These are phyloP conservation scores for Penicillium psychrosexuale DNA, from an alignment of 2,329 filamentous ascomycete genomes.

Conservation along the genomic window DNA sequence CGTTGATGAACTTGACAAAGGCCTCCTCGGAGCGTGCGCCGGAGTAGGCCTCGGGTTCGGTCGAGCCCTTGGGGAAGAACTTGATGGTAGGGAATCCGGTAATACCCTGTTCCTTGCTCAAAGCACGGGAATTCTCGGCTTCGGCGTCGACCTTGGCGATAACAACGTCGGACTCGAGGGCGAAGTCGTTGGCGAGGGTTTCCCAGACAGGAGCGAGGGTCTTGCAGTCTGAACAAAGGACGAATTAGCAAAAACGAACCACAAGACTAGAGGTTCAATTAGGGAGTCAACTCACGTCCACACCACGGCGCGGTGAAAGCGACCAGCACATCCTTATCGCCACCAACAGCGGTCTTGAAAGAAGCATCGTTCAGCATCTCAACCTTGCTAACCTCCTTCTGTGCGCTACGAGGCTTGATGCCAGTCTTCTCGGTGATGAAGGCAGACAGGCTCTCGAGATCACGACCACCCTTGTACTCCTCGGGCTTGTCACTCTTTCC, in stretches of 20 bases:
- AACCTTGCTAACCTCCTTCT: slow-evolving; percentile 67
- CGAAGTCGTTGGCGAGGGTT: slow-evolving; percentile 76
- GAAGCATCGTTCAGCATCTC: slow-evolving; percentile 74
- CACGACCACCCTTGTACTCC: slow-evolving; percentile 83
- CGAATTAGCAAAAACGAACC: slow-evolving; percentile 6
- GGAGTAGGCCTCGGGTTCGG: slow-evolving; percentile 66
- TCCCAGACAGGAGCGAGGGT: slow-evolving; percentile 87
- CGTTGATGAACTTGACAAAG: slow-evolving; percentile 79
- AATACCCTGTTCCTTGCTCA: slow-evolving; percentile 72
- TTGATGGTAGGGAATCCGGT: slow-evolving; percentile 94
- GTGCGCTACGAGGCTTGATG: slow-evolving; percentile 66
- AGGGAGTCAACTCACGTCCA: slow-evolving; percentile 68
- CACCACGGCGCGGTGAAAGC: slow-evolving; percentile 99
- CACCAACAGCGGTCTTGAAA: slow-evolving; percentile 74
- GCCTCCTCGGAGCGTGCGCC: slow-evolving; percentile 73
- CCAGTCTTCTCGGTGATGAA: slow-evolving; percentile 89
- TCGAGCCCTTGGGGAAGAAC: slow-evolving; percentile 87
- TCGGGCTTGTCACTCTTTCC: slow-evolving; percentile 82
- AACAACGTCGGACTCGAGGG: slow-evolving; percentile 70
- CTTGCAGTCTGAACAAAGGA: slow-evolving; percentile 77
- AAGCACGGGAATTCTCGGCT: slow-evolving; percentile 75
- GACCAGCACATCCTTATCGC: slow-evolving; percentile 85
- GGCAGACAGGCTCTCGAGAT: slow-evolving; percentile 75
- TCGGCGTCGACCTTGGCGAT: slow-evolving; percentile 97
- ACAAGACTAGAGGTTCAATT: slow-evolving; percentile 5